Evolutionary conservation across 495 filamentous ascomycete species (phyloP).

Genomic region (Aspergillus affinis): DNA sequence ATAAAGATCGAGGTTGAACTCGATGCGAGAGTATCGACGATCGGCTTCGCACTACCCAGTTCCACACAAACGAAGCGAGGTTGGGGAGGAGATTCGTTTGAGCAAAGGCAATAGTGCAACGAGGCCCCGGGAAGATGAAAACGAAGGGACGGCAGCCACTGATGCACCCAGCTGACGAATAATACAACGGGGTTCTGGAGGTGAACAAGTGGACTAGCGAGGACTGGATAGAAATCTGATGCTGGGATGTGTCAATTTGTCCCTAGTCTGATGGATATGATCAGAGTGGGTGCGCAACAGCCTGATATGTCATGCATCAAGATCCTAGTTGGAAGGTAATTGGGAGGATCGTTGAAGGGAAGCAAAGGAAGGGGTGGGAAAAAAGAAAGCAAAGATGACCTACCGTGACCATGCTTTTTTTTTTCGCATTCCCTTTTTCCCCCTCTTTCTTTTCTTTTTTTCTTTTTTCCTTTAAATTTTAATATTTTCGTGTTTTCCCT

Average conservation of each 20-base stretch:
- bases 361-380: not conserved
- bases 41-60: not conserved
- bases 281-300: slow-evolving; percentile 13
- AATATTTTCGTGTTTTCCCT: not conserved
- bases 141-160: slow-evolving; percentile 9
- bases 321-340: not conserved
- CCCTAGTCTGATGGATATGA: slow-evolving; percentile 16
- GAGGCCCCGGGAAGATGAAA: slow-evolving; percentile 17
- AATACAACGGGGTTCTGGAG: slow-evolving; percentile 12
- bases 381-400: slow-evolving; percentile 2
- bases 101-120: slow-evolving; percentile 18
- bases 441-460: not conserved
- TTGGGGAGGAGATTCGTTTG: slow-evolving; percentile 4
- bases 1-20: not conserved
- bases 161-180: slow-evolving; percentile 24
- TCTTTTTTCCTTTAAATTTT: not conserved
- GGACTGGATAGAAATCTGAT: slow-evolving; percentile 6
- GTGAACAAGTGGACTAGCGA: slow-evolving; percentile 8
- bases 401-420: not conserved
- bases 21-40: slow-evolving; percentile 5
- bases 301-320: slow-evolving; percentile 30
- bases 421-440: not conserved
- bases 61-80: not conserved
- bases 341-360: slow-evolving; percentile 1
- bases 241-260: slow-evolving; percentile 24